Conservation (phyloP, 306 rosid species). For the Trichosanthes cucumerina region DNA sequence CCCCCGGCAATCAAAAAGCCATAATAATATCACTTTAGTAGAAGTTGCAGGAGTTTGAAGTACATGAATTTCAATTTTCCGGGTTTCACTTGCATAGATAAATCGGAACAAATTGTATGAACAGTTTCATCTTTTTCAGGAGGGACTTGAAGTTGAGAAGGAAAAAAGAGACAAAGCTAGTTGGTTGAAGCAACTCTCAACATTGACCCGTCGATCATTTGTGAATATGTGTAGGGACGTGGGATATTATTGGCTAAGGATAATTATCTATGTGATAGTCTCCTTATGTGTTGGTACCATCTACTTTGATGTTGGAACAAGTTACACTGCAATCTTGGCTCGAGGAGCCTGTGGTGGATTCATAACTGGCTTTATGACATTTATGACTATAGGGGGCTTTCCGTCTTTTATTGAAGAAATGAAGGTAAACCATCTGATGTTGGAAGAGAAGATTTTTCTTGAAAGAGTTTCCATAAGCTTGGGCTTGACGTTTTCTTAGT, state of each 20-base stretch:
- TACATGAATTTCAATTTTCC: not conserved
- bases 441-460: not conserved
- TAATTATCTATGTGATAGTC: conserved; percentile 64
- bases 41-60: not conserved
- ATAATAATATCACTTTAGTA: not conserved
- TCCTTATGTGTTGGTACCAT: conserved; percentile 91
- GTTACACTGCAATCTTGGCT: conserved; percentile 89
- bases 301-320: conserved; percentile 62
- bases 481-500: not conserved
- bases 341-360: conserved; percentile 94
- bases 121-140: conserved; percentile 30
- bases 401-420: conserved; percentile 92
- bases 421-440: conserved; percentile 44
- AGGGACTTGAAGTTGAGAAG: conserved; percentile 31
- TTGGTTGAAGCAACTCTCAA: conserved; percentile 77
- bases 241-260: conserved; percentile 97
- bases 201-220: conserved; percentile 67
- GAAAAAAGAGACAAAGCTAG: conserved; percentile 56
- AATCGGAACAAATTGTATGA: not conserved
- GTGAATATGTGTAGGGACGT: conserved; percentile 92
- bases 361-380: conserved; percentile 92
- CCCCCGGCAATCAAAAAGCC: not conserved
- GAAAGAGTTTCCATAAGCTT: not conserved
- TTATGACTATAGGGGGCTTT: conserved; percentile 98
- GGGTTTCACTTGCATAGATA: not conserved